Conservation (phyloP, 306 rosid genomes). For the Senna siamea region DNA sequence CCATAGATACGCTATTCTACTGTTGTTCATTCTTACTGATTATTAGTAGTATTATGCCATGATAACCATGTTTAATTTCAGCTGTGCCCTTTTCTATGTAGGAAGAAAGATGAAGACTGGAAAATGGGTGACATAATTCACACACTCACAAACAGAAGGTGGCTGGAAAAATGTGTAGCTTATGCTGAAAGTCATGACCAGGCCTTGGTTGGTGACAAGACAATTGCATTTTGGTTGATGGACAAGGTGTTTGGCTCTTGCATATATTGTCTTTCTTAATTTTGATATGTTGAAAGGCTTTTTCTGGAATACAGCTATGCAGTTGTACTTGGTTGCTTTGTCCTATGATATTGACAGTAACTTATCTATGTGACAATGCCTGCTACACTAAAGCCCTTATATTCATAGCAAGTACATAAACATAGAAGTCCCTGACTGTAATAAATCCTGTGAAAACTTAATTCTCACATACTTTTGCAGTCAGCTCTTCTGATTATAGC, state of each 20-base stretch:
- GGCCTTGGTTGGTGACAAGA: conserved; percentile 99
- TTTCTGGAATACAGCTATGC: conserved; percentile 18
- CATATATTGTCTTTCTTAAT: conserved; percentile 15
- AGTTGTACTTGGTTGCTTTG: background rate
- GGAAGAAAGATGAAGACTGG: conserved; percentile 70
- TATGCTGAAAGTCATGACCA: conserved; percentile 99
- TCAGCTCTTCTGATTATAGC: conserved; percentile 25
- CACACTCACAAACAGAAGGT: conserved; percentile 81
- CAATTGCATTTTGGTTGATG: conserved; percentile 99
- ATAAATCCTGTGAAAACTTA: conserved; percentile 24
- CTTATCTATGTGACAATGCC: conserved; percentile 32
- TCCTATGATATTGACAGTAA: conserved; percentile 9
- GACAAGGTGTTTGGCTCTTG: conserved; percentile 73
- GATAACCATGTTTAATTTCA: conserved; percentile 17
- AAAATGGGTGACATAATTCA: conserved; percentile 61
- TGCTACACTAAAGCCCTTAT: conserved; percentile 21
- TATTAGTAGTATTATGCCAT: conserved; percentile 20
- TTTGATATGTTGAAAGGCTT: background rate
- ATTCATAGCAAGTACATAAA: conserved; percentile 27
- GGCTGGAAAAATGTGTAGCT: conserved; percentile 88
- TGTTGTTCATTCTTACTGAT: conserved; percentile 19
- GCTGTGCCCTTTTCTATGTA: conserved; percentile 30
- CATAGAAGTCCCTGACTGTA: conserved; percentile 13
- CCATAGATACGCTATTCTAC: background rate
- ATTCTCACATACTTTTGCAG: conserved; percentile 31